Conservation (phyloP, 805 yeast genomes). For the Myxozyma sirexii region DNA sequence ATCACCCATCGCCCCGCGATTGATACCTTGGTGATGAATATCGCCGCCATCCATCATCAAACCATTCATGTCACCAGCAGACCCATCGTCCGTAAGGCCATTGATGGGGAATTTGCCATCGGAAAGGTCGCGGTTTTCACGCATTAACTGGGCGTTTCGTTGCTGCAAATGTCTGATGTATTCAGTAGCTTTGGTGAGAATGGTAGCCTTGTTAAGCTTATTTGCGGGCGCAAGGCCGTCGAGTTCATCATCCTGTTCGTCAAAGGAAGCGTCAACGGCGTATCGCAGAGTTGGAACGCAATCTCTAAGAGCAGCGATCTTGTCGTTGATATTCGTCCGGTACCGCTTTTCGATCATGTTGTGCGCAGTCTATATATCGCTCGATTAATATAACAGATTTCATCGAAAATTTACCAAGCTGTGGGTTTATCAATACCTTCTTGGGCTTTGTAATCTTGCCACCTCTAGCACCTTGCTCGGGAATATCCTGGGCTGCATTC, state of each 20-base stretch:
- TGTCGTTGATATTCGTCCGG: conserved; percentile 73
- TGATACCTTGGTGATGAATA: conserved; percentile 6
- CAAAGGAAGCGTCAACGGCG: conserved; percentile 49
- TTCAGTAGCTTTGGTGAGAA: conserved; percentile 76
- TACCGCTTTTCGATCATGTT: conserved; percentile 82
- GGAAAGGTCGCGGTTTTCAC: conserved; percentile 50
- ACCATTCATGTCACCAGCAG: neutral
- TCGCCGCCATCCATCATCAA: conserved; percentile 8
- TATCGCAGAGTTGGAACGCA: conserved; percentile 78
- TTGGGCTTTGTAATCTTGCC: conserved; percentile 40
- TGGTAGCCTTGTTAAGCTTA: conserved; percentile 76
- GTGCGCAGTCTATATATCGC: conserved; percentile 58
- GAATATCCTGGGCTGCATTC: neutral
- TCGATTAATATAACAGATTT: too few relatives aligned
- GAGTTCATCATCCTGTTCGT: conserved; percentile 50
- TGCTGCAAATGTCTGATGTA: conserved; percentile 72
- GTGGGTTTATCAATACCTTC: too few relatives aligned
- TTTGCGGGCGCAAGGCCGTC: conserved; percentile 78
- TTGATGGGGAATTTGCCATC: conserved; percentile 29
- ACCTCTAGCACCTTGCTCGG: conserved; percentile 29
- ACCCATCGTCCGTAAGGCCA: conserved; percentile 3
- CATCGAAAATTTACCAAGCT: too few relatives aligned
- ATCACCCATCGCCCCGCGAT: neutral
- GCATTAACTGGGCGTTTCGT: conserved; percentile 60
- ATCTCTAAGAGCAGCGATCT: conserved; percentile 67